These are phyloP conservation scores for Globisporangium okanoganense DNA, from an alignment of 352 stramenopile genomes.

Conservation along the genomic window DNA sequence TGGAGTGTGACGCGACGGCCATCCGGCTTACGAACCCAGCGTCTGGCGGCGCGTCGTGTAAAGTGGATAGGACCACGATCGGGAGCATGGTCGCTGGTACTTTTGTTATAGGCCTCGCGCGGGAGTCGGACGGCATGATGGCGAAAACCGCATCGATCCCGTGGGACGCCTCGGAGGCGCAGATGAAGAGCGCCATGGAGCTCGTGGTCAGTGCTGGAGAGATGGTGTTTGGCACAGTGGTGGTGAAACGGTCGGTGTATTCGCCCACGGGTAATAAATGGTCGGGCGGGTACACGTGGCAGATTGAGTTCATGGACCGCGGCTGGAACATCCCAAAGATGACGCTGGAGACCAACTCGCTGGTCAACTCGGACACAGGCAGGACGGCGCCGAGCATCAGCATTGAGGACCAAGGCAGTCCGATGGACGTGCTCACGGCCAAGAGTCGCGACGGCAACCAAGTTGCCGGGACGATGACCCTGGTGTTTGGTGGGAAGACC, in stretches of 20 bases:
- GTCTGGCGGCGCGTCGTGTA: constrained; percentile 20
- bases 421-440: constrained; percentile 45
- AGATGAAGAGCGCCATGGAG: constrained; percentile 54
- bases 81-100: constrained; percentile 71
- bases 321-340: constrained; percentile 86
- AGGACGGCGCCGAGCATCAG: constrained; percentile 18
- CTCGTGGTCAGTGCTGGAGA: constrained; percentile 30
- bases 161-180: constrained; percentile 75
- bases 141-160: constrained; percentile 34
- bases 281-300: constrained; percentile 93
- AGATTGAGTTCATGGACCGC: constrained; percentile 88
- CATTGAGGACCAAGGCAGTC: constrained; percentile 44
- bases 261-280: constrained; percentile 82
- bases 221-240: constrained; percentile 84
- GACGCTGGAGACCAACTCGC: constrained; percentile 18
- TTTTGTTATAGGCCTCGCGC: constrained; percentile 52
- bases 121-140: constrained; percentile 25
- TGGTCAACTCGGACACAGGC: constrained; percentile 25
- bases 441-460: constrained; percentile 89
- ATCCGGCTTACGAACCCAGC: constrained; percentile 31
- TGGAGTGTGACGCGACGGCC: constrained; percentile 32
- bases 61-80: constrained; percentile 29
- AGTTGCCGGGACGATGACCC: constrained; percentile 78
- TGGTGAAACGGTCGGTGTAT: constrained; percentile 80
- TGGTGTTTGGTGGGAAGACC: constrained; percentile 42